phyloP scores from a whole-genome alignment of 305 asterid genomes.

The Fraxinus platypoda region DNA sequence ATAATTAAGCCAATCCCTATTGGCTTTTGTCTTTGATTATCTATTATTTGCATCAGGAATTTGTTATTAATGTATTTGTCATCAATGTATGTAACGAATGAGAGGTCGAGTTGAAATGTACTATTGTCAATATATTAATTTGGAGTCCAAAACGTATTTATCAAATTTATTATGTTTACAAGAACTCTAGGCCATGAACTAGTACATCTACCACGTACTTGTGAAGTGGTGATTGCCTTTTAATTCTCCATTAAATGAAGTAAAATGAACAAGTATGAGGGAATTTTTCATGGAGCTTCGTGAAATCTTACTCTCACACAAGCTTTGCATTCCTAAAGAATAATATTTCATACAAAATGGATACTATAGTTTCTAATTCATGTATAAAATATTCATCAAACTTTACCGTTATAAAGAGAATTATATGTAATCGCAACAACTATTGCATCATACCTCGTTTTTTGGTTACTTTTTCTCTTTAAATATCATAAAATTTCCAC shows the following conservation, averaged over 20 bases:
- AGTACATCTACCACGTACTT: neutral
- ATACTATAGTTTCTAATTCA: neutral
- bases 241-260: neutral
- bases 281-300: neutral
- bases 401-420: neutral
- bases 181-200: neutral
- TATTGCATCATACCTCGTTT: neutral
- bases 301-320: neutral
- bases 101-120: neutral
- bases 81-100: neutral
- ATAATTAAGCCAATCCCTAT: neutral
- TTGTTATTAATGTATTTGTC: neutral
- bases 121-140: neutral
- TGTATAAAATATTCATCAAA: neutral
- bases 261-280: neutral
- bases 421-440: neutral
- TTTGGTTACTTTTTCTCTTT: neutral
- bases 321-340: slow-evolving; percentile 11
- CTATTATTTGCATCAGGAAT: neutral
- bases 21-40: neutral
- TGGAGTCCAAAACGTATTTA: neutral
- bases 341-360: slow-evolving; percentile 8
- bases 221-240: neutral
- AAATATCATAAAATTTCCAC: too few relatives aligned
- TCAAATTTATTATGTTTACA: neutral